Base-by-base conservation (phyloP, 2,329 filamentous ascomycete genomes). In the Penicillium sclerotigenum region DNA sequence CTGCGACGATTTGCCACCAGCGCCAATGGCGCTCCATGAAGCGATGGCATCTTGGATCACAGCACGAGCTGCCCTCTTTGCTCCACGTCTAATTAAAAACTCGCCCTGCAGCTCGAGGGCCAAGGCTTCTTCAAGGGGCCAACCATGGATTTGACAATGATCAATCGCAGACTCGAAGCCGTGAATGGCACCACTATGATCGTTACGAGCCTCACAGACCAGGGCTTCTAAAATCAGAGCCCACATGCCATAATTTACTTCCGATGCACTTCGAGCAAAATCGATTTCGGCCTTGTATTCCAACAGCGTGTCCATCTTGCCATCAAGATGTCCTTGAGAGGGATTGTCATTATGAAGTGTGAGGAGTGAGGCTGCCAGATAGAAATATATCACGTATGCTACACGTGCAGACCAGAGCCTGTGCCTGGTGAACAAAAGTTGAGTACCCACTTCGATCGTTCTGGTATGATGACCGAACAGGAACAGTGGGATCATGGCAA, bases 231-330 rank as follows among this genome's bases (percentile, higher is more conserved):
- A 69, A 8, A 87, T 66, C 38, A 80, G 71, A 1, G 82, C 76
- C 80, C 82, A 86, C 59, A 80, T 79, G 18, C 79, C 75, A 64
- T 86, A 87, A 62, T 87, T 87, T 61, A 81, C 77, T 59, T 84
- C 78, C 56, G 82, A 86, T 51, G 81, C 75, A 18, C 71, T 69
- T 37, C 80, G 76, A 50, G 79, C 81, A 36, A 77, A 73, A 57
- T 83, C 79, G 33, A 87, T 79, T 56, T 79, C 75, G 9, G 76
- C 74, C 56, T 82, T 79, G 59, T 81, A 81, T 10, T 74, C 68
- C 10, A 71, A 65, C 1, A 84, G 75, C 33, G 75, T 75, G n/a
- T 78, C 69, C 50, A 86, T 66, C 46, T 80, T 75, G 16, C 74
- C 73, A 8, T 75, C 71, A 14, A 77, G 76, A 56, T 81, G 77